phyloP scores from a whole-genome alignment of 2,329 filamentous ascomycete genomes.

The Colletotrichum liriopes region DNA sequence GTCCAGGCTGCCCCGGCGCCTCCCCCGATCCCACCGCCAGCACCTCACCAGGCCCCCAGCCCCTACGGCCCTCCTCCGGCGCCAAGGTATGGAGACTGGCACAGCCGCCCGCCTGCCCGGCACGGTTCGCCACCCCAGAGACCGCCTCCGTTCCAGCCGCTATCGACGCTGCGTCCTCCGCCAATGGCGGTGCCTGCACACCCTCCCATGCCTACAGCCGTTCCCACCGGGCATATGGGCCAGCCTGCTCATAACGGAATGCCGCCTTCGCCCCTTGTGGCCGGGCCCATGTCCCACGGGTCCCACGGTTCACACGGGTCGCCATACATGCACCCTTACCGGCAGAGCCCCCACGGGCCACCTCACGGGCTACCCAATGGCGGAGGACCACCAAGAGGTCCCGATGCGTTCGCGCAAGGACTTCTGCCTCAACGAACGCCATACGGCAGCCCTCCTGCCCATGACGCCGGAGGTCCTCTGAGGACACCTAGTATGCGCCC shows the following conservation, averaged over 20 bases:
- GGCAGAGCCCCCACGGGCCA: conserved; percentile 46
- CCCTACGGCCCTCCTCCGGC: conserved; percentile 51
- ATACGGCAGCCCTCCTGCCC: conserved; percentile 62
- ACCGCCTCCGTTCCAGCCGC: conserved; percentile 52
- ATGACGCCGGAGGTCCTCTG: conserved; percentile 46
- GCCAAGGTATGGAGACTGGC: conserved; percentile 60
- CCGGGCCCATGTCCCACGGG: conserved; percentile 54
- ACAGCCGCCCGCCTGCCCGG: conserved; percentile 63
- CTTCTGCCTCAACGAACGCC: conserved; percentile 59
- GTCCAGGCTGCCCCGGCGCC: conserved; percentile 46
- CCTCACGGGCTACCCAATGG: conserved; percentile 56
- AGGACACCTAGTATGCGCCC: conserved; percentile 44
- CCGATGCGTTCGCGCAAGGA: conserved; percentile 64
- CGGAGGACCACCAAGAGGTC: conserved; percentile 58
- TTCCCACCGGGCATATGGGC: conserved; percentile 60
- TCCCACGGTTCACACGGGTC: conserved; percentile 37
- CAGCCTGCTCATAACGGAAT: conserved; percentile 62
- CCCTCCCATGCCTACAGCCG: conserved; percentile 57
- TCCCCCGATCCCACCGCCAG: conserved; percentile 53
- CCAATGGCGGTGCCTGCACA: conserved; percentile 60
- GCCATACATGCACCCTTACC: conserved; percentile 52
- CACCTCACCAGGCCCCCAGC: conserved; percentile 54
- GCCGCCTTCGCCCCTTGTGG: conserved; percentile 61
- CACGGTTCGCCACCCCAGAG: conserved; percentile 65
- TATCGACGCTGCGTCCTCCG: conserved; percentile 66